Percentiles rank a stretch among this genome's conserved stretches.
Conservation (phyloP, 2,329 filamentous ascomycete genomes). For the Phialocephala sp. region DNA sequence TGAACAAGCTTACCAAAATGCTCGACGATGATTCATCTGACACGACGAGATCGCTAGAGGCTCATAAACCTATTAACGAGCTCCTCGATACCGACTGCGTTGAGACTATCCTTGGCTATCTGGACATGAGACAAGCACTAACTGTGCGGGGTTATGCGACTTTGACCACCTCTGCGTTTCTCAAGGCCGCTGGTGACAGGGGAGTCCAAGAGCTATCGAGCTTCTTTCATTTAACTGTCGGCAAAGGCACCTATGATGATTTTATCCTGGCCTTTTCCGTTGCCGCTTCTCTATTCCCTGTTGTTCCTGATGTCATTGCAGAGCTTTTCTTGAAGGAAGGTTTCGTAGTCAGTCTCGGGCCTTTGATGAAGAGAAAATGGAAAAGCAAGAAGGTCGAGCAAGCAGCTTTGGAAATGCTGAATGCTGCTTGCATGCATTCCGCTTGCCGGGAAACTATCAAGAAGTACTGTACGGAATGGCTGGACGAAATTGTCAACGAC, state of each 20-base stretch:
- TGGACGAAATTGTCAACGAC: constrained; percentile 81
- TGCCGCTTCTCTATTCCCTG: constrained; percentile 85
- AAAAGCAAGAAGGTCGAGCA: constrained; percentile 87
- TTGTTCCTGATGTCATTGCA: constrained; percentile 76
- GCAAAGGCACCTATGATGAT: constrained; percentile 82
- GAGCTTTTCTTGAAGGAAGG: constrained; percentile 86
- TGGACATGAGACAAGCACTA: constrained; percentile 81
- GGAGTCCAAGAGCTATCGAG: constrained; percentile 72
- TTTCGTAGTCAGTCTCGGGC: constrained; percentile 78
- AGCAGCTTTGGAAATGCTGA: constrained; percentile 86
- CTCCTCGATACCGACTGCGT: constrained; percentile 76
- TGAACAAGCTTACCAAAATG: constrained; percentile 64
- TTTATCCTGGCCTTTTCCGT: constrained; percentile 92
- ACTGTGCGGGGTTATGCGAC: constrained; percentile 81
- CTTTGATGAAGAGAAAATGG: constrained; percentile 78
- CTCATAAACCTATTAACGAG: constrained; percentile 50
- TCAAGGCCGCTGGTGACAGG: constrained; percentile 75
- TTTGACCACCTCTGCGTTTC: constrained; percentile 80
- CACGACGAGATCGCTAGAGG: constrained; percentile 31
- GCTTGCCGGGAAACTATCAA: constrained; percentile 82
- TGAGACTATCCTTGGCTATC: constrained; percentile 83
- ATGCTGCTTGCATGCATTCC: constrained; percentile 86
- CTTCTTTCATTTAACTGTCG: constrained; percentile 76
- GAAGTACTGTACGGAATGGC: constrained; percentile 85
- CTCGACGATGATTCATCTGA: constrained; percentile 54